Percentiles rank a stretch among this genome's conserved stretches.
Evolutionary conservation across 176 grass and related monocot species (phyloP).

Genomic region (Rhynchospora pubera): DNA sequence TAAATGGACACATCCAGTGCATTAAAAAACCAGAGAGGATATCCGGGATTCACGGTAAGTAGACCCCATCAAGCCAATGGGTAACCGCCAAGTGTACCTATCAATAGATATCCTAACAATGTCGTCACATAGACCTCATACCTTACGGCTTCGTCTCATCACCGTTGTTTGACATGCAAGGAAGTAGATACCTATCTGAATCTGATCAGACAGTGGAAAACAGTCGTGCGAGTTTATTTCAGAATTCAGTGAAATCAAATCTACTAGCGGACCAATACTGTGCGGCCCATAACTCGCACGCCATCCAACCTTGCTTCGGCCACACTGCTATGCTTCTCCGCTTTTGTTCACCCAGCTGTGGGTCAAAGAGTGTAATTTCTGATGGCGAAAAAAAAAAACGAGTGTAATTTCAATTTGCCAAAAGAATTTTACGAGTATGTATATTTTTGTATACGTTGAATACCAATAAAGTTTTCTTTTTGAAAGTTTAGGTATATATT

Average conservation of each 20-base stretch:
- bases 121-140: not conserved
- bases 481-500: too few species aligned
- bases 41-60: not conserved
- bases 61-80: not conserved
- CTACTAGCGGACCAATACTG: not conserved
- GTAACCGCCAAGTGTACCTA: not conserved
- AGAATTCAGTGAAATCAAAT: not conserved
- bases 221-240: not conserved
- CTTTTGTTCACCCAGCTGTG: too few species aligned
- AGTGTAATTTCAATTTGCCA: not conserved
- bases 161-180: not conserved
- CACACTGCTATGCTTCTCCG: too few species aligned
- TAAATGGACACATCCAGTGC: not conserved
- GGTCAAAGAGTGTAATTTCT: not conserved
- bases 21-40: not conserved
- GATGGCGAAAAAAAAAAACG: too few species aligned
- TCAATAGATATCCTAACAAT: not conserved
- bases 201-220: not conserved
- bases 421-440: not conserved
- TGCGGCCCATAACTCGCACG: not conserved
- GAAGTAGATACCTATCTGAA: not conserved
- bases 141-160: not conserved
- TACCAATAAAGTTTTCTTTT: too few species aligned
- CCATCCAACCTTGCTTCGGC: not conserved
- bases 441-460: not conserved